Percentiles rank a stretch among this genome's conserved stretches.
Evolutionary conservation across 139 green algal species (phyloP).

Genomic region (Pseudopediastrum boryanum): DNA sequence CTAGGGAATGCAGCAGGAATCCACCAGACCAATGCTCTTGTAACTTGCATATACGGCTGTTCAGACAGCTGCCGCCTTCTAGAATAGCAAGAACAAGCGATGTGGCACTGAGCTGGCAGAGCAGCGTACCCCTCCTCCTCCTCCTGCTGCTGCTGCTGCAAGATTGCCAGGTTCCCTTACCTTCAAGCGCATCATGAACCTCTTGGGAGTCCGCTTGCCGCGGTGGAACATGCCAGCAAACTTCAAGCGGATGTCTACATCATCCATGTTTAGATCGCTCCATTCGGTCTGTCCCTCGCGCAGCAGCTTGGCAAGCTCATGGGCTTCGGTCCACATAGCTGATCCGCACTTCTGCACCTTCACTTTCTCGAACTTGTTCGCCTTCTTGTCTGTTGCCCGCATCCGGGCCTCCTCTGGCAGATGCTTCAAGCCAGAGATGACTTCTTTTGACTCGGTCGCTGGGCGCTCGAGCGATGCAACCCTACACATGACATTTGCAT

Average conservation of each 20-base stretch:
- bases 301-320: slow-evolving; percentile 70
- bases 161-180: no score
- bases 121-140: no score
- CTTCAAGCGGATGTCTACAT: slow-evolving; percentile 96
- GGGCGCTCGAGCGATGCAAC: no score
- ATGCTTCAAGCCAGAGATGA: slow-evolving; percentile 62
- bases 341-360: slow-evolving; percentile 86
- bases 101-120: no score
- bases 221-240: slow-evolving; percentile 98
- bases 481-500: no score
- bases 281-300: slow-evolving; percentile 75
- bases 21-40: no score
- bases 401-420: slow-evolving; percentile 63
- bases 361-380: slow-evolving; percentile 74
- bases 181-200: slow-evolving; percentile 99
- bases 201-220: slow-evolving; percentile 86
- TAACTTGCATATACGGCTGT: no score
- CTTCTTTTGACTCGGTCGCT: no score
- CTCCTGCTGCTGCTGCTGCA: no score
- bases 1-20: no score
- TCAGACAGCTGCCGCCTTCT: no score
- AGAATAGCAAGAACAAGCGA: no score
- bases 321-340: slow-evolving; percentile 75
- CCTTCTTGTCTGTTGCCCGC: slow-evolving; percentile 68
- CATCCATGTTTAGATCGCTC: slow-evolving; percentile 88